Evolutionary conservation across 2,329 filamentous ascomycete genomes (phyloP), one percentile per base, ranked within the genome.

Genomic region (Neofusicoccum parvum): DNA sequence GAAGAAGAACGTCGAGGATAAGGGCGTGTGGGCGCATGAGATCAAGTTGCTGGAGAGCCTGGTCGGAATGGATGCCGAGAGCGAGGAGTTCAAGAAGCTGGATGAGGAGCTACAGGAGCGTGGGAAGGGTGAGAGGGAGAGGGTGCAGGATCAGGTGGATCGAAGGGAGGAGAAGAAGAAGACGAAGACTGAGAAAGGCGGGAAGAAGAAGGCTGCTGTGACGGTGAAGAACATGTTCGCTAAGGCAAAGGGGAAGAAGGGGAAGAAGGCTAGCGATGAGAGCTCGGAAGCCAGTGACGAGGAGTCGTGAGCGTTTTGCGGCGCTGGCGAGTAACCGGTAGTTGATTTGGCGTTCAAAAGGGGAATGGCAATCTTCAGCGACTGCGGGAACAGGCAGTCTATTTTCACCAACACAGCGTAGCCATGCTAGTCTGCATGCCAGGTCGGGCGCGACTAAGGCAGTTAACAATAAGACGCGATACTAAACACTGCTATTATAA

Each of bases 31-130:
- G 94, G 93, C 94, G 0, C 85, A 89, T 51, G 95, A 99, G 80
- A 98, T 99, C 79, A 97, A 97, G 81, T 82, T 98, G 69, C 85
- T 99, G 5, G 95, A 99, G 79, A 88, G 88, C 51, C 82, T 99
- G 59, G 90, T 97, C 46, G 94, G 89, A 7, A 92, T 94, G 87
- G 90, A 97, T 74, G 76, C 87, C 0, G 90, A 92, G 41, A 83
- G 86, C n/a, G 83, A 88, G 9, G 89, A 91, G 71, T 97, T 97
- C 74, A 81, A 78, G 70, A 77, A 81, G 12, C 78, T 92, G 62
- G 92, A 92, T 69, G 76, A 78, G 65, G 83, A 87, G 58, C 76
- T 98, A 69, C 85, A 90, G 66, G 87, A 85, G 43, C 82, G 86
- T 72, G 95, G 95, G 0, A 83, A 82, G 17, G 81, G 80, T 10